phyloP scores from a whole-genome alignment of 108 stramenopile genomes.

The Fragilaria radians region DNA sequence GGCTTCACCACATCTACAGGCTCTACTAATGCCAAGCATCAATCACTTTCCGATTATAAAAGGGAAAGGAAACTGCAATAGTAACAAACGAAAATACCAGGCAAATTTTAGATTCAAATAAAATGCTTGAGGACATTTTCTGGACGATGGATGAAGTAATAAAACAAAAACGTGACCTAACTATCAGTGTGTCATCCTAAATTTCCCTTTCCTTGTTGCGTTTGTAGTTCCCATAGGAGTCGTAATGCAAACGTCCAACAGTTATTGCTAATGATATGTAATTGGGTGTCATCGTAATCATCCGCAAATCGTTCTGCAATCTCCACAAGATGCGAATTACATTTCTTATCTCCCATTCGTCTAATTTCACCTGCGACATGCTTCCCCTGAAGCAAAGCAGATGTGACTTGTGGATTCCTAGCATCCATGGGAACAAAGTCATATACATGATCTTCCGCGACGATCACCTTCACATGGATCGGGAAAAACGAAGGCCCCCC shows the following conservation, averaged over 20 bases:
- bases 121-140: too few species aligned
- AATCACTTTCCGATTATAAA: too few species aligned
- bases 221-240: neutral
- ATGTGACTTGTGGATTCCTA: neutral
- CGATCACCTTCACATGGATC: neutral
- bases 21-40: too few species aligned
- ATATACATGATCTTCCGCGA: neutral
- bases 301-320: neutral
- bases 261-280: neutral
- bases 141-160: too few species aligned
- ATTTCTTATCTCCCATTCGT: neutral
- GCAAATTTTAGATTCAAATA: too few species aligned
- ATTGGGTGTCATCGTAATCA: neutral
- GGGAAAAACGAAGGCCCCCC: neutral
- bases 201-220: too few species aligned
- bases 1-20: too few species aligned
- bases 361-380: neutral
- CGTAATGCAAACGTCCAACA: neutral
- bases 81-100: too few species aligned
- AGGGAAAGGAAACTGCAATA: too few species aligned
- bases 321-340: neutral
- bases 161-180: too few species aligned
- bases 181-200: too few species aligned
- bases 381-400: neutral
- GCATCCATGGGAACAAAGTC: neutral